Conservation (phyloP, 305 asterid genomes). For the Solanum hybrid region DNA sequence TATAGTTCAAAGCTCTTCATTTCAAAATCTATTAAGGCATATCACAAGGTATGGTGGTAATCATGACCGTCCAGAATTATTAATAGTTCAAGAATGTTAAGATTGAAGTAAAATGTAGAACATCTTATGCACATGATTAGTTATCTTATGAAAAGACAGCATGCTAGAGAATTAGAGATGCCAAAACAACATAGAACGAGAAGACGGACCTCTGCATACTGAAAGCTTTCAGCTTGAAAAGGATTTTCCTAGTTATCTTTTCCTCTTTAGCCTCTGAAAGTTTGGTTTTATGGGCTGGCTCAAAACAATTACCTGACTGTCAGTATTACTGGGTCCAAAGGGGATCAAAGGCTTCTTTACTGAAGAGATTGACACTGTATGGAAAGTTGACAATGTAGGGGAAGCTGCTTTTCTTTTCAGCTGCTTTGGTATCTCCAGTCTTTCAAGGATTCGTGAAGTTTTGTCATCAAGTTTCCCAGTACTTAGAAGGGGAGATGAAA, state of each 20-base stretch:
- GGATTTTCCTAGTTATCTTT: conserved; percentile 29
- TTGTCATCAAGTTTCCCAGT: conserved; percentile 57
- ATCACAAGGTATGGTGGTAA: not conserved
- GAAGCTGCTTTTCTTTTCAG: conserved; percentile 58
- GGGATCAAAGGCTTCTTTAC: conserved; percentile 77
- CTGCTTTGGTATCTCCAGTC: conserved; percentile 72
- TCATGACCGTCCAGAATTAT: not conserved
- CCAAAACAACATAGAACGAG: not conserved
- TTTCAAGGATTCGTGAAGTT: conserved; percentile 82
- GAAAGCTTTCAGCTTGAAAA: not conserved
- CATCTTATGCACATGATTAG: not conserved
- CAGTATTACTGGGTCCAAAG: conserved; percentile 25
- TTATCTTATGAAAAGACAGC: not conserved
- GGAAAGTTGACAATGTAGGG: conserved; percentile 29
- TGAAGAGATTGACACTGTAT: conserved; percentile 28
- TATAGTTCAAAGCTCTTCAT: not conserved
- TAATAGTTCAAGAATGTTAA: not conserved
- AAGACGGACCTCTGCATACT: not conserved
- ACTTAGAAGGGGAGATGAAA: conserved; percentile 38
- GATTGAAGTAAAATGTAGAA: not conserved
- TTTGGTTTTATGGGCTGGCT: conserved; percentile 77
- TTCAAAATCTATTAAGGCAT: not conserved
- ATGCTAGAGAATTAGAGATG: not conserved
- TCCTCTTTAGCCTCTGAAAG: conserved; percentile 66
- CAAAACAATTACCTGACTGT: conserved; percentile 21